Evolutionary conservation across 2,329 filamentous ascomycete genomes (phyloP).

Genomic region (Xylariaceae sp.): DNA sequence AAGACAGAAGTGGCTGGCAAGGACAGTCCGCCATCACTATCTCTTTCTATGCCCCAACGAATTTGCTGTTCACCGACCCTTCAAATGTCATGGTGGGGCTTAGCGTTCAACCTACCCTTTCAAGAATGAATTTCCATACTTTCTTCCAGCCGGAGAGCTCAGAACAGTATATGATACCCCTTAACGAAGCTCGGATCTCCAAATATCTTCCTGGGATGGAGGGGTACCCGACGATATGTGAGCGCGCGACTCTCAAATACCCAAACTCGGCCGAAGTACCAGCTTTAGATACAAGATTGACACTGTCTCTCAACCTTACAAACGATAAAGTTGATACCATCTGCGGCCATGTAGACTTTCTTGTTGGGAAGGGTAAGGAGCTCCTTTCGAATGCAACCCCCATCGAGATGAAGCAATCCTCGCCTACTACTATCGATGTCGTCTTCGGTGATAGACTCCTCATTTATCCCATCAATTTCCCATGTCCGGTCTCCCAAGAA

Average conservation of each 20-base stretch:
- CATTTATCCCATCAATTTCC: slow-evolving; percentile 38
- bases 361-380: slow-evolving; percentile 32
- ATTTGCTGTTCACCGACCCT: slow-evolving; percentile 34
- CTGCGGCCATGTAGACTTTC: slow-evolving; percentile 41
- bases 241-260: neutral
- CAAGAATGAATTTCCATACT: slow-evolving; percentile 21
- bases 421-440: slow-evolving; percentile 41
- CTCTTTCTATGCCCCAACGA: slow-evolving; percentile 41
- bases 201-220: slow-evolving; percentile 34
- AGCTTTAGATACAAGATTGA: slow-evolving; percentile 13
- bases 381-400: slow-evolving; percentile 38
- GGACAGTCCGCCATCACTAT: slow-evolving; percentile 39
- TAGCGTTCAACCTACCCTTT: slow-evolving; percentile 25
- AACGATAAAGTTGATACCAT: slow-evolving; percentile 34
- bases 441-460: slow-evolving; percentile 35
- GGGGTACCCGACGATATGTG: slow-evolving; percentile 9
- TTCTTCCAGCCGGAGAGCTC: slow-evolving; percentile 29
- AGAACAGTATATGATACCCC: slow-evolving; percentile 29
- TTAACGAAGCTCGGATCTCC: slow-evolving; percentile 36
- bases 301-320: slow-evolving; percentile 32
- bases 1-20: slow-evolving; percentile 37
- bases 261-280: neutral
- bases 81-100: slow-evolving; percentile 33
- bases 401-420: slow-evolving; percentile 37
- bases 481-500: slow-evolving; percentile 37